Evolutionary conservation across 305 asterid species (phyloP).

Genomic region (Andrographis paniculata): DNA sequence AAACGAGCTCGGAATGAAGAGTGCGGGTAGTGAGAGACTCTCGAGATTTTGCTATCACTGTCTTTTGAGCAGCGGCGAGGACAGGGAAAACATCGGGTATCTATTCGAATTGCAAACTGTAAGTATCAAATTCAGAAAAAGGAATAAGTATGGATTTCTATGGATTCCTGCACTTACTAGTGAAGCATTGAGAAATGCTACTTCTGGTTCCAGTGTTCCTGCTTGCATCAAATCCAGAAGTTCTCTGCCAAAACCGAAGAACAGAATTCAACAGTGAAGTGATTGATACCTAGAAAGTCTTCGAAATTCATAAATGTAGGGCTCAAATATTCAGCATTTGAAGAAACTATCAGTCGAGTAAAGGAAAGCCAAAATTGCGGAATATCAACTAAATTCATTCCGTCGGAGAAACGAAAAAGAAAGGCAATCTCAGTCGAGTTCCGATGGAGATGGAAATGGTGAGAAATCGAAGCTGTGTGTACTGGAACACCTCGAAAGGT

Average conservation of each 20-base stretch:
- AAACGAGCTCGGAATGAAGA: slow-evolving; percentile 88
- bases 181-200: slow-evolving; percentile 76
- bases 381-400: too few relatives aligned
- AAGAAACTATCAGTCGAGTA: background rate
- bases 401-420: too few relatives aligned
- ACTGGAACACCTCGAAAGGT: too few relatives aligned
- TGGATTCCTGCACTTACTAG: slow-evolving; percentile 39
- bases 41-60: slow-evolving; percentile 62
- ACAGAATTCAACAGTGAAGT: background rate
- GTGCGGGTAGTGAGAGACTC: slow-evolving; percentile 60
- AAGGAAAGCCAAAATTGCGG: background rate
- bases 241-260: slow-evolving; percentile 35
- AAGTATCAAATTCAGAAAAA: background rate
- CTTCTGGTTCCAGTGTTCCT: slow-evolving; percentile 75
- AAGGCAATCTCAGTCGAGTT: too few relatives aligned
- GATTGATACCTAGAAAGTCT: background rate
- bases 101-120: slow-evolving; percentile 27
- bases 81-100: slow-evolving; percentile 82
- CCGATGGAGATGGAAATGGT: too few relatives aligned
- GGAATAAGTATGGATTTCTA: background rate
- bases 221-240: slow-evolving; percentile 68
- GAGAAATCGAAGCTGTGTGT: too few relatives aligned
- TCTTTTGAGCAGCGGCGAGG: slow-evolving; percentile 77
- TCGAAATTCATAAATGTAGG: too few relatives aligned
- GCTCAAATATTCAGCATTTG: too few relatives aligned